Base-by-base conservation (phyloP, 2,329 filamentous ascomycete species). In the Trichophyton mentagrophytes region DNA sequence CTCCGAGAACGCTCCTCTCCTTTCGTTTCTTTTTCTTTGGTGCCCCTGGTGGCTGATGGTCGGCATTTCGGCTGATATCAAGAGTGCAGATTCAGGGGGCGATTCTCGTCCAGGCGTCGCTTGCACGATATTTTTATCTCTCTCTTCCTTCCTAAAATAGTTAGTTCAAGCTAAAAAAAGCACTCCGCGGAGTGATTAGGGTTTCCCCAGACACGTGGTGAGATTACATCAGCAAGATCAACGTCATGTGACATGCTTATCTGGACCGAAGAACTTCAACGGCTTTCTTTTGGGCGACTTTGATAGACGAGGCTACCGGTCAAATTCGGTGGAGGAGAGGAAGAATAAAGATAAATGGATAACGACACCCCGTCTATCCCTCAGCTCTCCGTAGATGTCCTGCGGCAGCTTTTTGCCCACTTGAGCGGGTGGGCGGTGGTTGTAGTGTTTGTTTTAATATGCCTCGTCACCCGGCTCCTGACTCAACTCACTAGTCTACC, bases 401-500 rank as follows among this genome's bases (percentile, higher is more conserved):
- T 61, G 3, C 20, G 17, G 20, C 51, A 63, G 17, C 9, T 63
- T 36, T 20, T 59, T 1, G 61, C 38, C 11, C 57, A 58, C 42
- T 58, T 62, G 47, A 61, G 44, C 9, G 69, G 69, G 66, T 65
- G 67, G 20, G 69, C 64, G 1, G 60, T 73, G 13, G 58, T 71
- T 13, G 67, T 67, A 3, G 56, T 68, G 15, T 58, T 76, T 11
- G 58, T 71, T 13, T 64, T 69, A 15, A 62, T 69, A 49, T 74
- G 73, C 60, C 67, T 76, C 59, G 63, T 68, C 20, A 77, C 74
- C 8, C 73, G 76, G 51, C 65, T 75, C 47, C 65, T 71, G 57
- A 74, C 70, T 3, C 74, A 71, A 9, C 38, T 76, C 13, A 69
- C 68, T 47, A 72, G 70, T 58, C 64, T 44, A 15, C 36, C 55